Percentiles rank a stretch among this genome's conserved stretches.
These are phyloP conservation scores for Alternaria postmessia DNA, from an alignment of 2,329 filamentous ascomycete genomes.

Conservation along the genomic window DNA sequence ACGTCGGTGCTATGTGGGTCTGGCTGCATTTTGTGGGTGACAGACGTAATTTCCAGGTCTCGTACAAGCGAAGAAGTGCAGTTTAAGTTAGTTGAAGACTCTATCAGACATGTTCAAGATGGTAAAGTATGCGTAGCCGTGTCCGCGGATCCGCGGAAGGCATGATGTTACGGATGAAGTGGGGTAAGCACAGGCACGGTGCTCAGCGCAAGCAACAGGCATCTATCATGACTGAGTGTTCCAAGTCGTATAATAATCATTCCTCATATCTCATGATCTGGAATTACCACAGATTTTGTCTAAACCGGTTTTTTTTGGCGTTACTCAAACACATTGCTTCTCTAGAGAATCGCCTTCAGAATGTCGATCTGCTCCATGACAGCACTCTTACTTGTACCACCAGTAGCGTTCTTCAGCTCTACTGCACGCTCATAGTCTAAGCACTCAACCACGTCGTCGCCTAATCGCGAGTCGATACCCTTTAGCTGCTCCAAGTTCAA, in stretches of 20 bases:
- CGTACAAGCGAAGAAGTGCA: background rate
- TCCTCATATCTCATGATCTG: slow-evolving; percentile 6
- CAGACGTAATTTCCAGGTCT: too few species aligned
- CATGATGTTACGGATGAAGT: slow-evolving; percentile 1
- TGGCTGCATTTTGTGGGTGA: background rate
- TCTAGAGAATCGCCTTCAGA: slow-evolving; percentile 54
- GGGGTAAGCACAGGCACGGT: slow-evolving; percentile 4
- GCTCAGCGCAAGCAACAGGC: background rate
- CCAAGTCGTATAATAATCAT: slow-evolving; percentile 1
- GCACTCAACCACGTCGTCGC: slow-evolving; percentile 71
- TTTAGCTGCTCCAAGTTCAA: slow-evolving; percentile 72
- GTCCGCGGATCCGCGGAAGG: slow-evolving; percentile 4
- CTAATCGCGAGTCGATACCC: slow-evolving; percentile 73
- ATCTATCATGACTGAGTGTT: background rate
- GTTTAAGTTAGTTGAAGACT: background rate
- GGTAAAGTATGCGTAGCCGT: background rate
- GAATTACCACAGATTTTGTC: slow-evolving; percentile 1
- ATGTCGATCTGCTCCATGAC: slow-evolving; percentile 71
- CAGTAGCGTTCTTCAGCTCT: slow-evolving; percentile 78
- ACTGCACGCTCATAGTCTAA: slow-evolving; percentile 87
- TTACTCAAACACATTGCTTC: background rate
- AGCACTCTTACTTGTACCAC: slow-evolving; percentile 76
- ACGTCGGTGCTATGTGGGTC: slow-evolving; percentile 12
- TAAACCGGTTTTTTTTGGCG: background rate
- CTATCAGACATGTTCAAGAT: background rate